Percentiles rank a stretch among this genome's conserved stretches.
Conservation (phyloP, 2,329 filamentous ascomycete genomes). For the Grosmannia clavigera region DNA sequence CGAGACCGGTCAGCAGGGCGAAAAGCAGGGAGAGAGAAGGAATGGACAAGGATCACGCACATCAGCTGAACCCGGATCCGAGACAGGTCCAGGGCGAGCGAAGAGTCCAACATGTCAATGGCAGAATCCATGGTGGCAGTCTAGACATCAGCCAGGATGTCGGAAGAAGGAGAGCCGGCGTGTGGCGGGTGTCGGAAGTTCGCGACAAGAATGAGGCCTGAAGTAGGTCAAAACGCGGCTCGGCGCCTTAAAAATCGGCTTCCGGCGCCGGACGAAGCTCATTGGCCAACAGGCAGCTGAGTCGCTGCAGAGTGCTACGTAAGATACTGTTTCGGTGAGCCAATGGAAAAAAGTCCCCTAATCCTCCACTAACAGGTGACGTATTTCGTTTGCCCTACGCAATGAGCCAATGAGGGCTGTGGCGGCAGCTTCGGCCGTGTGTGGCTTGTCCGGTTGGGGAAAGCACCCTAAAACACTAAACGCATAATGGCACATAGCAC, state of each 20-base stretch:
- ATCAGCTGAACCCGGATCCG: conserved; percentile 93
- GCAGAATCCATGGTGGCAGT: conserved; percentile 63
- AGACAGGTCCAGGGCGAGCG: conserved; percentile 74
- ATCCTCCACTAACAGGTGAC: not conserved
- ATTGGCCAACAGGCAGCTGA: not conserved
- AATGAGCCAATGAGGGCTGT: not conserved
- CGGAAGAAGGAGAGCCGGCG: not conserved
- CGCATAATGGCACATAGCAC: not conserved
- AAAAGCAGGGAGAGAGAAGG: not conserved
- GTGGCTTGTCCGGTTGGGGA: conserved; percentile 6
- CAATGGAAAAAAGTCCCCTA: too few relatives aligned
- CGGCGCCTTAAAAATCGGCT: not conserved
- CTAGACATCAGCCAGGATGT: not conserved
- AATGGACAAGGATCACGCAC: conserved; percentile 33
- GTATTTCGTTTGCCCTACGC: not conserved
- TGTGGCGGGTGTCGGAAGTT: too few relatives aligned
- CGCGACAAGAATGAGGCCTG: too few relatives aligned
- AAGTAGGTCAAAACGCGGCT: not conserved
- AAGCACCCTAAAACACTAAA: not conserved
- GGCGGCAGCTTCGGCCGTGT: not conserved
- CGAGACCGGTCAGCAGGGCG: not conserved
- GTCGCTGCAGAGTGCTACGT: not conserved
- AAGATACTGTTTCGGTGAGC: too few relatives aligned
- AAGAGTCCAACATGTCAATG: conserved; percentile 76
- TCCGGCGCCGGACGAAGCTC: not conserved